Evolutionary conservation across 257 asterid genomes (phyloP).

Genomic region (Solanum virginianum): DNA sequence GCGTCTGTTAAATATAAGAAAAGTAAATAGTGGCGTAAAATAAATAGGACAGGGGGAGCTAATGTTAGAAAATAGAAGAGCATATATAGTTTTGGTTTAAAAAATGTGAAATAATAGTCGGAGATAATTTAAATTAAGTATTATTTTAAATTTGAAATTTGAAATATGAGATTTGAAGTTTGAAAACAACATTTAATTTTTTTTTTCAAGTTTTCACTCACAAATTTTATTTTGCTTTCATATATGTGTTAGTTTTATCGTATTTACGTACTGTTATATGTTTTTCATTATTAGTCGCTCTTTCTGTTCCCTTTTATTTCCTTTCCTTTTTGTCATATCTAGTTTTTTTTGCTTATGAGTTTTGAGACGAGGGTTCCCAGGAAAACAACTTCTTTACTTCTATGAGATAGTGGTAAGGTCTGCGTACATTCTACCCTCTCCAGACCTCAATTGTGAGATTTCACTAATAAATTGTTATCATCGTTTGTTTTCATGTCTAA

Average conservation of each 20-base stretch:
- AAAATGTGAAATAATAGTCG: not conserved
- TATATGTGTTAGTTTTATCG: too few relatives aligned
- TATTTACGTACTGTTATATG: too few relatives aligned
- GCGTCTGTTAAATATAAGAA: not conserved
- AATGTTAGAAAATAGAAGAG: not conserved
- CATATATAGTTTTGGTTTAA: not conserved
- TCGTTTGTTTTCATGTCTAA: not conserved
- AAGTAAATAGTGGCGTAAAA: not conserved
- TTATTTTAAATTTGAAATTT: not conserved
- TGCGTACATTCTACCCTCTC: too few relatives aligned
- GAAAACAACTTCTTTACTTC: too few relatives aligned
- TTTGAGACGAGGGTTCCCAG: too few relatives aligned
- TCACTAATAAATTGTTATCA: too few relatives aligned
- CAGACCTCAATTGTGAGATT: too few relatives aligned
- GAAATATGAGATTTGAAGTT: not conserved
- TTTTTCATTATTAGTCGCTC: too few relatives aligned
- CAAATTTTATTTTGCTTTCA: not conserved
- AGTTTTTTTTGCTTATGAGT: too few relatives aligned
- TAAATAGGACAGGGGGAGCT: not conserved
- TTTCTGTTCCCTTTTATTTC: too few relatives aligned
- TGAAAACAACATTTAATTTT: not conserved
- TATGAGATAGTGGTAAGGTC: too few relatives aligned
- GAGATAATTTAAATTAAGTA: not conserved
- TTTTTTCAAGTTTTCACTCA: not conserved
- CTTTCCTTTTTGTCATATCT: too few relatives aligned